Percentiles rank a stretch among this genome's conserved stretches.
Evolutionary conservation across 495 filamentous ascomycete genomes (phyloP).

Genomic region (Podospora sp.): DNA sequence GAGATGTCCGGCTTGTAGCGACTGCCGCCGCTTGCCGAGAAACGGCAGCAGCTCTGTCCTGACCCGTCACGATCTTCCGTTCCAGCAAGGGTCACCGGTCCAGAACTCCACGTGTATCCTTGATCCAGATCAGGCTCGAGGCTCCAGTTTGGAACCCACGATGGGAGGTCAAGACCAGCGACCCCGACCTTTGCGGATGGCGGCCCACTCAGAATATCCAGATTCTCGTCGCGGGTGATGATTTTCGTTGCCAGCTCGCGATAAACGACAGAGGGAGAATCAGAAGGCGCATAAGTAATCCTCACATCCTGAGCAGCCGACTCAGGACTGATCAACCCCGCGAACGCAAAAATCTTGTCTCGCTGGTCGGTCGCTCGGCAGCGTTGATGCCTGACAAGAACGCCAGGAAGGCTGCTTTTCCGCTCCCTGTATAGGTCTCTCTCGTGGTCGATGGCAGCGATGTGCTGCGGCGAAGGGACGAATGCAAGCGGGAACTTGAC

Average conservation of each 20-base stretch:
- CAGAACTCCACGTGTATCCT: constrained; percentile 1
- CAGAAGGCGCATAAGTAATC: background rate
- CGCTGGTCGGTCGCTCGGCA: constrained; percentile 11
- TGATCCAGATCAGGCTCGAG: constrained; percentile 1
- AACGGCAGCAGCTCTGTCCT: background rate
- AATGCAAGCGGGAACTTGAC: constrained; percentile 10
- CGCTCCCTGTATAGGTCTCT: background rate
- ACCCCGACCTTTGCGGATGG: background rate
- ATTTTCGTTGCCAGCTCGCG: constrained; percentile 2
- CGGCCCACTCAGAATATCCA: constrained; percentile 7
- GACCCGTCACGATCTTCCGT: background rate
- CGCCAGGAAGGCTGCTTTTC: constrained; percentile 4
- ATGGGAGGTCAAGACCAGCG: background rate
- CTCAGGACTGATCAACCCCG: background rate
- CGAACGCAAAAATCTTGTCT: constrained; percentile 12
- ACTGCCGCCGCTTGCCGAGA: background rate
- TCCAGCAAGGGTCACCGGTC: background rate
- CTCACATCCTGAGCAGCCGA: background rate
- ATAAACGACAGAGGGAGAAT: background rate
- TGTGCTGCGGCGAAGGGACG: constrained; percentile 6
- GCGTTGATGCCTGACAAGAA: constrained; percentile 2
- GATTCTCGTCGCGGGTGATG: constrained; percentile 1
- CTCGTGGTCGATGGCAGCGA: constrained; percentile 8
- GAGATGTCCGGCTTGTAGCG: constrained; percentile 5
- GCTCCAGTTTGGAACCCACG: constrained; percentile 12